Conservation (phyloP, 208 protist species). For the Trypanosoma brucei region DNA sequence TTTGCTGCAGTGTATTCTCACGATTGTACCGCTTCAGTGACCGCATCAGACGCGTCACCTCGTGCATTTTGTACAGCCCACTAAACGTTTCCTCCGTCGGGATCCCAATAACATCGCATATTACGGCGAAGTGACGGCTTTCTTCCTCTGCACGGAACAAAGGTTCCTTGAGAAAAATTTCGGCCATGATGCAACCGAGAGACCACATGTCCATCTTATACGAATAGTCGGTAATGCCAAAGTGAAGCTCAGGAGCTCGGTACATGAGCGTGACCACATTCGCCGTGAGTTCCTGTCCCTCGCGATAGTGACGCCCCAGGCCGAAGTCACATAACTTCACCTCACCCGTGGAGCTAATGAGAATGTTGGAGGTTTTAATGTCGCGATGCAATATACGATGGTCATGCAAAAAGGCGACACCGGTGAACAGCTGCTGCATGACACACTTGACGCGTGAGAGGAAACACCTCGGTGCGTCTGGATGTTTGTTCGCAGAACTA, state of each 20-base stretch:
- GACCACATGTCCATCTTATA: slow-evolving; percentile 95
- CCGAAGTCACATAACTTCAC: slow-evolving; percentile 91
- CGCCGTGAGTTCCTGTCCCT: slow-evolving; percentile 72
- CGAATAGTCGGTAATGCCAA: slow-evolving; percentile 82
- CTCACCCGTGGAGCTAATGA: slow-evolving; percentile 52
- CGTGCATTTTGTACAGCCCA: slow-evolving; percentile 65
- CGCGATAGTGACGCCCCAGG: slow-evolving; percentile 76
- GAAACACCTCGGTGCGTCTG: slow-evolving; percentile 40
- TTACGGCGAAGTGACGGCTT: slow-evolving; percentile 72
- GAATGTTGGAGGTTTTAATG: slow-evolving; percentile 86
- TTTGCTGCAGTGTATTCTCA: slow-evolving; percentile 31
- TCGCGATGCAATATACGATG: slow-evolving; percentile 85
- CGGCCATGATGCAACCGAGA: slow-evolving; percentile 96
- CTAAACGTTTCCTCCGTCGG: slow-evolving; percentile 86
- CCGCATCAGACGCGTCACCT: slow-evolving; percentile 46
- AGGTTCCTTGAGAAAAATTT: slow-evolving; percentile 96
- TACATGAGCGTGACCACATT: slow-evolving; percentile 96
- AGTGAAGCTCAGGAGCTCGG: slow-evolving; percentile 91
- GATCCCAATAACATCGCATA: slow-evolving; percentile 92
- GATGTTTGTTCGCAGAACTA: slow-evolving; percentile 49
- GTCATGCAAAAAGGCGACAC: slow-evolving; percentile 72
- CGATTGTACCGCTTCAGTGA: slow-evolving; percentile 54
- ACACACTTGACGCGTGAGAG: slow-evolving; percentile 79
- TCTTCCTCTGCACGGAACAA: slow-evolving; percentile 93
- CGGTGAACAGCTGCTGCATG: slow-evolving; percentile 64